Evolutionary conservation across 2,329 filamentous ascomycete genomes (phyloP).

Genomic region (Coniella vitis): DNA sequence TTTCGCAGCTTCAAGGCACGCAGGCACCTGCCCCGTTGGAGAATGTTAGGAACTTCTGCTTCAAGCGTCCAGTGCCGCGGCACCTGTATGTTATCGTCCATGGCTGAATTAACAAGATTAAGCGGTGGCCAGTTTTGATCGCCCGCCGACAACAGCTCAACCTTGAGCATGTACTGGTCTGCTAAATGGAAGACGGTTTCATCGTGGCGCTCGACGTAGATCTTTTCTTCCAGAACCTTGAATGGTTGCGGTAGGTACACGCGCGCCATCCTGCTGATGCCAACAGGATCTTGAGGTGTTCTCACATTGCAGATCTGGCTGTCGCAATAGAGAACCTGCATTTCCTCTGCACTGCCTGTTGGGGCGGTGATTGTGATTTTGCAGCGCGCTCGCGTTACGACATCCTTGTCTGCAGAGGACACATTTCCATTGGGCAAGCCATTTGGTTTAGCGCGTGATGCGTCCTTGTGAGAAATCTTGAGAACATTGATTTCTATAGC

Average conservation of each 20-base stretch:
- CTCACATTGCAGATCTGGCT: constrained; percentile 48
- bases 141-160: constrained; percentile 47
- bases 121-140: constrained; percentile 47
- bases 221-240: constrained; percentile 43
- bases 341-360: constrained; percentile 26
- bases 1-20: constrained; percentile 30
- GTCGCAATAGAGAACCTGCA: constrained; percentile 43
- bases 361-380: constrained; percentile 33
- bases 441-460: constrained; percentile 30
- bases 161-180: constrained; percentile 41
- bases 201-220: constrained; percentile 42
- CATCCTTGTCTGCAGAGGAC: constrained; percentile 29
- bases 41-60: constrained; percentile 35
- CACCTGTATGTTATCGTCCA: constrained; percentile 22
- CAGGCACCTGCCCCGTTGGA: constrained; percentile 29
- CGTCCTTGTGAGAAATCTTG: constrained; percentile 44
- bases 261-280: constrained; percentile 39
- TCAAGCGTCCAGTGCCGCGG: constrained; percentile 32
- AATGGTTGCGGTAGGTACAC: constrained; percentile 44
- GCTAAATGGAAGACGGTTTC: constrained; percentile 41
- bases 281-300: constrained; percentile 41
- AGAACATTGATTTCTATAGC: constrained; percentile 46
- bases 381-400: constrained; percentile 33
- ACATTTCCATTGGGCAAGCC: constrained; percentile 29
- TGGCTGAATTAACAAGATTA: constrained; percentile 28